Percentiles rank a stretch among this genome's conserved stretches.
Conservation (phyloP, 1,284 basidiomycete species). For the Rhodofomes roseus region DNA sequence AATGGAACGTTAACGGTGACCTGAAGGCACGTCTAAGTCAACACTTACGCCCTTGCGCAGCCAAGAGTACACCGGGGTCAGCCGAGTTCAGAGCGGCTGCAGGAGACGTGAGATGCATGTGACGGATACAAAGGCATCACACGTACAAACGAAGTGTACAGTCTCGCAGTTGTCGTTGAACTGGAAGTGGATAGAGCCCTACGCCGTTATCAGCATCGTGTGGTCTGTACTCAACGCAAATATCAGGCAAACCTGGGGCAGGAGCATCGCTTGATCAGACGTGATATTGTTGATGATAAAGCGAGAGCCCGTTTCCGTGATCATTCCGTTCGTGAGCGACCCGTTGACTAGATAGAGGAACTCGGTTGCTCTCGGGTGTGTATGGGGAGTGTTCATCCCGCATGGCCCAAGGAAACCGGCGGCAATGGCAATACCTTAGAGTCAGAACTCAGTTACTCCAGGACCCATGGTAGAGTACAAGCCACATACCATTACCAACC, state of each 20-base stretch:
- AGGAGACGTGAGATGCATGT: conserved; percentile 7
- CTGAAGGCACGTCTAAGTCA: too few relatives aligned
- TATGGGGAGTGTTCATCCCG: conserved; percentile 37
- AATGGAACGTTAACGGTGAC: neutral
- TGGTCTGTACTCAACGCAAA: too few relatives aligned
- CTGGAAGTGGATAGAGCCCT: conserved; percentile 35
- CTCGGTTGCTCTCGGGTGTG: conserved; percentile 35
- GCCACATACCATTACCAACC: conserved; percentile 18
- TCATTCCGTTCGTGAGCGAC: conserved; percentile 29
- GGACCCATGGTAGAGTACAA: too few relatives aligned
- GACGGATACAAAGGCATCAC: neutral
- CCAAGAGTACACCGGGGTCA: conserved; percentile 29
- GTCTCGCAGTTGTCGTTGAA: conserved; percentile 28
- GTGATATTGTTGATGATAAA: conserved; percentile 31
- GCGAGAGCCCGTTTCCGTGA: conserved; percentile 33
- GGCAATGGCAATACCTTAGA: conserved; percentile 22
- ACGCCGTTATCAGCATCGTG: neutral
- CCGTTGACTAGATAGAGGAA: conserved; percentile 33
- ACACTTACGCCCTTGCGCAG: conserved; percentile 31
- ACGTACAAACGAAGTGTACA: conserved; percentile 14
- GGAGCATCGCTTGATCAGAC: conserved; percentile 30
- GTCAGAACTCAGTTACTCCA: too few relatives aligned
- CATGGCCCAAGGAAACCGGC: conserved; percentile 29
- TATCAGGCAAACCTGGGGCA: conserved; percentile 21
- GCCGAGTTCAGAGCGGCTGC: conserved; percentile 31